phyloP scores from a whole-genome alignment of 306 rosid species.

The Malus asiatica region DNA sequence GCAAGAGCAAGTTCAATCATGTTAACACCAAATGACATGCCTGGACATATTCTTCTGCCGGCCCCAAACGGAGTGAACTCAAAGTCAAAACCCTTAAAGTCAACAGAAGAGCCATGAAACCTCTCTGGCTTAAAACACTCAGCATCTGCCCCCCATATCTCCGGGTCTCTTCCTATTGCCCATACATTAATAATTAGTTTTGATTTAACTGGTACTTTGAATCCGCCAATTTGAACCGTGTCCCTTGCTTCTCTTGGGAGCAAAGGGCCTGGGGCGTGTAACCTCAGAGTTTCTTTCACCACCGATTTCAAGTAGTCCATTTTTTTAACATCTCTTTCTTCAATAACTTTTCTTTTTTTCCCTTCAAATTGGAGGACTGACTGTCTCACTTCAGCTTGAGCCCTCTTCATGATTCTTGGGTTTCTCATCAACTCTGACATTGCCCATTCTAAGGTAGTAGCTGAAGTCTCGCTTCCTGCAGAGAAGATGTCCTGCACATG shows the following conservation, averaged over 20 bases:
- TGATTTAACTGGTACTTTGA: background rate
- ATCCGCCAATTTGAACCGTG: background rate
- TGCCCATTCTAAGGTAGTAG: conserved; percentile 29
- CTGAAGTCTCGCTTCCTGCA: conserved; percentile 34
- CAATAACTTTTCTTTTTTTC: too few species aligned
- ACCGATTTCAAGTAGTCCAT: background rate
- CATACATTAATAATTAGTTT: background rate
- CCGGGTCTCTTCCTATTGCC: background rate
- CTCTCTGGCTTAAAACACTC: conserved; percentile 12
- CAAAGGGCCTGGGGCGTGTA: background rate
- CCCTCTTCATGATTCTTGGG: background rate
- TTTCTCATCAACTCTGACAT: conserved; percentile 27
- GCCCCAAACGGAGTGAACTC: conserved; percentile 15
- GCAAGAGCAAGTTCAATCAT: background rate
- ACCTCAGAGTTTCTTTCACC: conserved; percentile 1
- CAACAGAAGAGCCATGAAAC: background rate
- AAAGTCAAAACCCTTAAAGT: background rate
- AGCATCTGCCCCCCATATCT: background rate
- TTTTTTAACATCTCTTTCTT: background rate
- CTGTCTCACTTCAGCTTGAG: background rate
- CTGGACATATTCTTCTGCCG: conserved; percentile 7
- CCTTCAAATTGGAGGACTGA: background rate
- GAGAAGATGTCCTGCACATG: conserved; percentile 7
- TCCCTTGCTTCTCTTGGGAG: background rate
- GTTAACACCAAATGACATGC: background rate